These are phyloP conservation scores for Agastache rugosa DNA, from an alignment of 257 asterid genomes.

Conservation along the genomic window DNA sequence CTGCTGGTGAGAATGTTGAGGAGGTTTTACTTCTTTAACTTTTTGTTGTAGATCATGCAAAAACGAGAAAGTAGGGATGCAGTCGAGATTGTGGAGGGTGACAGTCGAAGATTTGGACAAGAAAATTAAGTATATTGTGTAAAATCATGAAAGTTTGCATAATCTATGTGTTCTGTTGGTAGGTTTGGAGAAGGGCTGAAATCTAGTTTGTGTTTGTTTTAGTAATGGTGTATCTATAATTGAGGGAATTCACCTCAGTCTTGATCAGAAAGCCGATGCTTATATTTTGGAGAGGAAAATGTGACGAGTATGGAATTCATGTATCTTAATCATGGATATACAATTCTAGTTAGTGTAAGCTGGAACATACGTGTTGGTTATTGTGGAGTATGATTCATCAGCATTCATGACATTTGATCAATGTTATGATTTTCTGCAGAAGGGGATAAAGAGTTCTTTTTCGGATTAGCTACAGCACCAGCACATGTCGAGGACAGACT, in stretches of 20 bases:
- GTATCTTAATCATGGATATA: neutral
- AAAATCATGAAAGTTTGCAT: neutral
- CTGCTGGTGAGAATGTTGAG: neutral
- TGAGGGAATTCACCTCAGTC: neutral
- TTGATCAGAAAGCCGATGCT: neutral
- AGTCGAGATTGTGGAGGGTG: too few relatives aligned
- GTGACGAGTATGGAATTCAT: neutral
- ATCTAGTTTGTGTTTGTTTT: neutral
- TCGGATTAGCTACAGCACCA: slow-evolving; percentile 97
- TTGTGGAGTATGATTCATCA: neutral
- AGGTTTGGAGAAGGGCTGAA: neutral
- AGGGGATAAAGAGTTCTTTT: slow-evolving; percentile 77
- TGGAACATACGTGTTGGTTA: neutral
- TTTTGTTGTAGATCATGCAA: neutral
- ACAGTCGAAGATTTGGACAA: neutral
- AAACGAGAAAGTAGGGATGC: neutral
- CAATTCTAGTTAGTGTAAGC: neutral
- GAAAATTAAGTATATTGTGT: too few relatives aligned
- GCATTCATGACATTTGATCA: neutral
- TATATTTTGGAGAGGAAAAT: neutral
- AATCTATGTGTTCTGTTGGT: neutral
- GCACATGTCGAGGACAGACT: slow-evolving; percentile 97
- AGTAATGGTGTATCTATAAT: neutral
- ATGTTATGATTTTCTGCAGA: slow-evolving; percentile 40
- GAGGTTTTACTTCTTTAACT: neutral